Evolutionary conservation across 2,329 filamentous ascomycete genomes (phyloP), one percentile per base, ranked within the genome.

Genomic region (Thermoascus crustaceus): DNA sequence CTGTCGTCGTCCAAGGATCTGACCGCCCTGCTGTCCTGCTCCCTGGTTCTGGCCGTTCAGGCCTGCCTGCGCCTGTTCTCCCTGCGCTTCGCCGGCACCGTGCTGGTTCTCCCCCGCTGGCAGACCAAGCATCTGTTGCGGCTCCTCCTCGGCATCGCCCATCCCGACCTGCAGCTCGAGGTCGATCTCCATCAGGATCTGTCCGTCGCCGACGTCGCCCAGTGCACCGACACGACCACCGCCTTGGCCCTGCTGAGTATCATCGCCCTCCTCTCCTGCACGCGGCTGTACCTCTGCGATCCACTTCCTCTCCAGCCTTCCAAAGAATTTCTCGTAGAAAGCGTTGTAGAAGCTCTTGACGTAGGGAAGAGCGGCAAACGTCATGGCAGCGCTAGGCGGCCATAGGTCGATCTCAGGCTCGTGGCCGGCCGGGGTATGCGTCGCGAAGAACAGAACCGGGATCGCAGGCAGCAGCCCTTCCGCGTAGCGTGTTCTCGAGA

Each of bases 311-410:
- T 80, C 76, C 34, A 71, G 59, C 13, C 70, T 66, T 10, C 69
- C 66, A 60, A 79, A 79, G 2, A 76, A 51, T 29, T 66, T 67
- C 27, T 77, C 68, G 50, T 82, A 83, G 34, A 78, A 64, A 19
- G 68, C 63, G 37, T 77, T 76, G 57, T 85, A 85, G 14, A 73
- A 64, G 20, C 70, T 70, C 34, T 79, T 73, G 2, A 82, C 49
- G 44, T 82, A 82, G 0, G 81, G 81, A 3, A 85, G 57, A 4
- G 76, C 66, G 2, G 78, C 76, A 44, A 85, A 75, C 2, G 77
- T 74, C 45, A 82, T 73, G 17, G 75, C 73, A 9, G 80, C 74
- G 30, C 72, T 76, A 1, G 80, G 80, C 3, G 81, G 78, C 77
- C 77, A 81, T 29, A 75, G 58, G n/a, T 67, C 64, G 30, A 76